Conservation (phyloP, 1,139 yeast genomes). For the Debaryomycetaceae sp. region DNA sequence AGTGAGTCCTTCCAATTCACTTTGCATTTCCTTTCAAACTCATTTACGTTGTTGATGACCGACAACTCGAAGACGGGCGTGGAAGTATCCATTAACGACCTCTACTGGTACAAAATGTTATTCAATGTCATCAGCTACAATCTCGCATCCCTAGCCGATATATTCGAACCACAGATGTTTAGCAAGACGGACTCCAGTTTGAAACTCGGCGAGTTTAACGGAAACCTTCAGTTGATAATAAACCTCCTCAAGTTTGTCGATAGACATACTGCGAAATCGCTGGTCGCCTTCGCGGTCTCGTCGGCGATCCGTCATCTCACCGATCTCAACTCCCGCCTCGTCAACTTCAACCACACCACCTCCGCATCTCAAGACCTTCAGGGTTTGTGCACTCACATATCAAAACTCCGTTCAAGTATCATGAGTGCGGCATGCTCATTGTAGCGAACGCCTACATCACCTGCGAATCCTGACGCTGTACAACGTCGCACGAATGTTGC, state of each 20-base stretch:
- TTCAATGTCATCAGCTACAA: constrained; percentile 34
- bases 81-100: constrained; percentile 14
- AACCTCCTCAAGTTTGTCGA: constrained; percentile 18
- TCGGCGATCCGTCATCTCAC: not conserved
- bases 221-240: constrained; percentile 29
- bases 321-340: not conserved
- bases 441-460: no score
- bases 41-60: constrained; percentile 35
- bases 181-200: constrained; percentile 9
- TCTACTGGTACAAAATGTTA: constrained; percentile 35
- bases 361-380: not conserved
- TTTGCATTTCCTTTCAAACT: constrained; percentile 40
- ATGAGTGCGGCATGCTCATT: no score
- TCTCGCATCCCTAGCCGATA: constrained; percentile 20
- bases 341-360: not conserved
- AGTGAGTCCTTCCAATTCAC: constrained; percentile 41
- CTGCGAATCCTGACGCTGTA: no score
- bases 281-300: not conserved
- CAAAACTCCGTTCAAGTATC: not conserved
- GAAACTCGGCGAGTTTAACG: constrained; percentile 24
- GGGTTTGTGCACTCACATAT: not conserved
- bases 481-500: no score
- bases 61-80: constrained; percentile 14
- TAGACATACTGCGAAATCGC: not conserved
- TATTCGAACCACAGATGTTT: constrained; percentile 2